A percentile compares a stretch with the other conserved stretches of the same genome.
phyloP scores from a whole-genome alignment of 805 yeast species.

The Spencermartinsiella europaea region DNA sequence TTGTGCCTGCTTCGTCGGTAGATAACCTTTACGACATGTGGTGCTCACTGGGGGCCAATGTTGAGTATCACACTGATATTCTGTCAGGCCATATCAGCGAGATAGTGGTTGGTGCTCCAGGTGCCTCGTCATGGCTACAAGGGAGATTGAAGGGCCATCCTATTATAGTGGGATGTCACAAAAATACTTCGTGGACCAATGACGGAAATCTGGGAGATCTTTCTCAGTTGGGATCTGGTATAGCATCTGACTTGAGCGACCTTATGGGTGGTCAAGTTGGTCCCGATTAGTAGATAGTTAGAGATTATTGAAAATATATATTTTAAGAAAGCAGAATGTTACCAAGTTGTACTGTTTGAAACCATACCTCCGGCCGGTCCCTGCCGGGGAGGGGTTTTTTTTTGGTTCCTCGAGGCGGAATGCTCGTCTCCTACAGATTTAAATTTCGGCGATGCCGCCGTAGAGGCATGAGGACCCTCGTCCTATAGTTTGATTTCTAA shows the following conservation, averaged over 20 bases:
- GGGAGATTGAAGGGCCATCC: neutral
- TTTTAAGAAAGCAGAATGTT: no score
- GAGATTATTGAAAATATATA: no score
- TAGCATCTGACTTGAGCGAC: neutral
- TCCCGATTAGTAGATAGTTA: no score
- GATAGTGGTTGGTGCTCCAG: constrained; percentile 5
- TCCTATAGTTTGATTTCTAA: no score
- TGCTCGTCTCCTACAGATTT: no score
- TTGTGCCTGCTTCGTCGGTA: constrained; percentile 3
- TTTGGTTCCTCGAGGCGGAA: no score
- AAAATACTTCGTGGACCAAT: neutral
- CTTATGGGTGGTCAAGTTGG: neutral
- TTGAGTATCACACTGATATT: constrained; percentile 15
- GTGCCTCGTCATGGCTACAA: constrained; percentile 5
- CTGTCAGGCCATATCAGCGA: constrained; percentile 11
- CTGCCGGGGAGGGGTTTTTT: no score
- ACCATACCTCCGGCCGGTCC: no score
- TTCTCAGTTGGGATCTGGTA: neutral
- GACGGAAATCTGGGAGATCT: neutral
- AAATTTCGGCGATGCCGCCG: no score
- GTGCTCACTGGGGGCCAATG: constrained; percentile 8
- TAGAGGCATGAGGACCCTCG: no score
- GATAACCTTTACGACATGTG: neutral
- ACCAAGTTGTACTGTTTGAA: no score
- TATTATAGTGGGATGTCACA: neutral